Evolutionary conservation across 495 filamentous ascomycete species (phyloP).

Genomic region (Pseudoneurospora amorphoporcata): DNA sequence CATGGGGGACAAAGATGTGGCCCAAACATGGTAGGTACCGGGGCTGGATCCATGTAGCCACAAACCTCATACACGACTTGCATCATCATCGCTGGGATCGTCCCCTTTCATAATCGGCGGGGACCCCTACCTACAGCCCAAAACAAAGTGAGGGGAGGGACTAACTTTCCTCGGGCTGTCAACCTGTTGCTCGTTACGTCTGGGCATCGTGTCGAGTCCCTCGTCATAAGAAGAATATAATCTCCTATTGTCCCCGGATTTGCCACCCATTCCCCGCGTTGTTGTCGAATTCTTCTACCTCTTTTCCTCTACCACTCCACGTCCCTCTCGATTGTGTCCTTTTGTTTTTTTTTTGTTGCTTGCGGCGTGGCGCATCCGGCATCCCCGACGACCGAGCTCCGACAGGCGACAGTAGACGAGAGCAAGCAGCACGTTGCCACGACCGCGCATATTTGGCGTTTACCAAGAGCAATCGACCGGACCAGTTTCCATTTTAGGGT

Average conservation of each 20-base stretch:
- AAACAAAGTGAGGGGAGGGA: not conserved
- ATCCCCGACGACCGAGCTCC: not conserved
- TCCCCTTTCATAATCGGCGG: constrained; percentile 17
- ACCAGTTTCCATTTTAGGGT: not conserved
- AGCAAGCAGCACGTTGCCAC: not conserved
- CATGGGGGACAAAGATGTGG: not conserved
- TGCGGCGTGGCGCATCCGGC: not conserved
- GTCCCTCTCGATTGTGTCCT: not conserved
- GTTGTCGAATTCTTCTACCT: not conserved
- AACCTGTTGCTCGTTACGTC: not conserved
- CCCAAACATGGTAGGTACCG: constrained; percentile 5
- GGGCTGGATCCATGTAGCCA: constrained; percentile 19
- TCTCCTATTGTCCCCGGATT: not conserved
- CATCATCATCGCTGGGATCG: constrained; percentile 19
- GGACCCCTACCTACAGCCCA: not conserved
- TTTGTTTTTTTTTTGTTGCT: not conserved
- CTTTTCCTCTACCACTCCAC: not conserved
- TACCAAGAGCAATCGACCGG: not conserved
- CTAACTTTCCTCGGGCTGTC: not conserved
- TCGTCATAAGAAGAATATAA: not conserved
- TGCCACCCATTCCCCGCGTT: not conserved
- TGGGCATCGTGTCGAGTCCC: not conserved
- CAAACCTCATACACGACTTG: constrained; percentile 20
- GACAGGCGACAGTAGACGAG: not conserved
- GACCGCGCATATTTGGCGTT: not conserved